phyloP scores from a whole-genome alignment of 208 protist species.

The Wallacemonas rigidus region DNA sequence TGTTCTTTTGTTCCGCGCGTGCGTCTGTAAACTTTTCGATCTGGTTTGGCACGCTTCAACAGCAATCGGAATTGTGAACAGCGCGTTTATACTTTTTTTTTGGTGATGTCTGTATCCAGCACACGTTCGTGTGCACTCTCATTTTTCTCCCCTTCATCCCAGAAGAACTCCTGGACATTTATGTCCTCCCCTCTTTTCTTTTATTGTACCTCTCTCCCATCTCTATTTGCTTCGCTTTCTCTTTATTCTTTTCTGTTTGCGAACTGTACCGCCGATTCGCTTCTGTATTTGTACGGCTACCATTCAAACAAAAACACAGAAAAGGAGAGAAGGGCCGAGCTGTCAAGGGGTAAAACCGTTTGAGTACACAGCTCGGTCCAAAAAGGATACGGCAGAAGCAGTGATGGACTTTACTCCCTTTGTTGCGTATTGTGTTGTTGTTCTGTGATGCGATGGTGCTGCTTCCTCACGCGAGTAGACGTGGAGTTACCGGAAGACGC shows the following conservation, averaged over 20 bases:
- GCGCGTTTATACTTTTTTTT: conserved; percentile 10
- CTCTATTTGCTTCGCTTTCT: conserved; percentile 15
- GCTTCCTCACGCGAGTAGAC: too few relatives aligned
- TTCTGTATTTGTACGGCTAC: too few relatives aligned
- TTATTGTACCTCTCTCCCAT: neutral
- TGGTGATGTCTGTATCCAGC: conserved; percentile 15
- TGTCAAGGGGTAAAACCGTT: too few relatives aligned
- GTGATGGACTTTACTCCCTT: too few relatives aligned
- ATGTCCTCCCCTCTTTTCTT: neutral
- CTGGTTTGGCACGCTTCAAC: neutral
- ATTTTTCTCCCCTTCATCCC: conserved; percentile 1
- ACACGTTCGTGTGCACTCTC: conserved; percentile 10
- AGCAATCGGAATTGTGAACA: neutral
- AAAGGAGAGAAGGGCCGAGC: neutral
- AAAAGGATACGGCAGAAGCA: too few relatives aligned
- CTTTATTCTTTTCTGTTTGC: conserved; percentile 16
- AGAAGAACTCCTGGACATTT: neutral
- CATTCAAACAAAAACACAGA: neutral
- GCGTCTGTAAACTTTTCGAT: neutral
- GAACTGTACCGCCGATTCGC: neutral
- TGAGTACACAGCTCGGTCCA: too few relatives aligned
- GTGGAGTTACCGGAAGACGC: too few relatives aligned
- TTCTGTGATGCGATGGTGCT: too few relatives aligned
- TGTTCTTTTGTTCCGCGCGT: conserved; percentile 13
- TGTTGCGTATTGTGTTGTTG: too few relatives aligned